Evolutionary conservation across 192 early-diverging fungal species (phyloP).

Genomic region (Entomortierella beljakovae): DNA sequence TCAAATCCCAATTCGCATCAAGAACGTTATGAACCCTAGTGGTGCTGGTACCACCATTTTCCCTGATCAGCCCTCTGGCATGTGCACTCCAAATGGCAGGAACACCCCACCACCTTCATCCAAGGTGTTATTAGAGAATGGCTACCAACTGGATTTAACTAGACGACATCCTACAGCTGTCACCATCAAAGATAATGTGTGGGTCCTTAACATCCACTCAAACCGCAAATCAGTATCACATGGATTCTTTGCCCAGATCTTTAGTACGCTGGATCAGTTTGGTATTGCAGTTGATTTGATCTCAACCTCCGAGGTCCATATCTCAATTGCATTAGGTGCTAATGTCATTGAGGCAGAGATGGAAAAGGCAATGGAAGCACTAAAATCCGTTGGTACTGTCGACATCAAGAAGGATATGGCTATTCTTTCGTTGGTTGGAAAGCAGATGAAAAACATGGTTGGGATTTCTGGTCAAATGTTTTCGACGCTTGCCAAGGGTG

Average conservation of each 20-base stretch:
- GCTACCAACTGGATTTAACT: constrained; percentile 78
- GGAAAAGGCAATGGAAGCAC: constrained; percentile 80
- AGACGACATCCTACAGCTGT: constrained; percentile 93
- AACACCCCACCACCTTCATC: constrained; percentile 64
- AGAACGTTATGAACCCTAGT: constrained; percentile 96
- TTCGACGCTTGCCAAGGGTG: constrained; percentile 82
- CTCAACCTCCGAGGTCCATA: constrained; percentile 92
- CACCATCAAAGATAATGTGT: constrained; percentile 98
- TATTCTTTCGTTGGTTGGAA: constrained; percentile 96
- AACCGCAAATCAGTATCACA: constrained; percentile 96
- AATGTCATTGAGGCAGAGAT: constrained; percentile 76
- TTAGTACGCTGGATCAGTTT: constrained; percentile 88
- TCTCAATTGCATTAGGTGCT: constrained; percentile 85
- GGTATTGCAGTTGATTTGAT: constrained; percentile 97
- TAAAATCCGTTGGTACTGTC: constrained; percentile 84
- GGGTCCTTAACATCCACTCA: constrained; percentile 96
- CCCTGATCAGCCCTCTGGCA: constrained; percentile 75
- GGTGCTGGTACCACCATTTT: constrained; percentile 94
- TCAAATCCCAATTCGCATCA: constrained; percentile 97
- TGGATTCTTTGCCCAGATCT: constrained; percentile 98
- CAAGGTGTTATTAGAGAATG: constrained; percentile 75
- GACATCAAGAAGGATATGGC: constrained; percentile 91
- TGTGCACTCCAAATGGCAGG: constrained; percentile 61
- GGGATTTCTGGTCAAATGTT: constrained; percentile 97
- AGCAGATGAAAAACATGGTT: constrained; percentile 98